phyloP scores from a whole-genome alignment of 2,329 filamentous ascomycete genomes.

The Chlorencoelia australis region DNA sequence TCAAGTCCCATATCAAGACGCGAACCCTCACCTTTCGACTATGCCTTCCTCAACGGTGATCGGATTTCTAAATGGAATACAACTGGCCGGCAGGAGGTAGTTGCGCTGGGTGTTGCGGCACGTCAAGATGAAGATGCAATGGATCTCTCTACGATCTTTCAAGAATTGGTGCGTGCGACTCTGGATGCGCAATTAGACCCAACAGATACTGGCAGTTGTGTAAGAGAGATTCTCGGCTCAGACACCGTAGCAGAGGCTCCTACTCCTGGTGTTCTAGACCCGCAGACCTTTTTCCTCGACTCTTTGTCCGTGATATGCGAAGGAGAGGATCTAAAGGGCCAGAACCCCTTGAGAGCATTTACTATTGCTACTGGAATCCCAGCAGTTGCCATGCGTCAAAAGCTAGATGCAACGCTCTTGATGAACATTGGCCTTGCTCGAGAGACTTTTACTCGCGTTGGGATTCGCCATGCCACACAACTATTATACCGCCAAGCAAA shows the following conservation, averaged over 20 bases:
- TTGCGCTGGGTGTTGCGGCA: constrained; percentile 54
- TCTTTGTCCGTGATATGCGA: constrained; percentile 72
- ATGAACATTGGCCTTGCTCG: constrained; percentile 71
- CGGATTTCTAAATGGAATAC: constrained; percentile 57
- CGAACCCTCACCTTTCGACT: constrained; percentile 44
- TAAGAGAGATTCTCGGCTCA: constrained; percentile 63
- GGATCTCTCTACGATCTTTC: constrained; percentile 62
- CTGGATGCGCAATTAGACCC: constrained; percentile 59
- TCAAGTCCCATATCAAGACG: constrained; percentile 24
- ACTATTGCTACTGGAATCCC: constrained; percentile 65
- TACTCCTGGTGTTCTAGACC: constrained; percentile 45
- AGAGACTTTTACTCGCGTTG: constrained; percentile 72
- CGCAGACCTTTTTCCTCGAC: constrained; percentile 69
- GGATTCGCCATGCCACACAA: constrained; percentile 85
- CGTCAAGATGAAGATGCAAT: constrained; percentile 57
- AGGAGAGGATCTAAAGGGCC: constrained; percentile 35
- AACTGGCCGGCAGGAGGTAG: constrained; percentile 54
- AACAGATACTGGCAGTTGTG: constrained; percentile 56
- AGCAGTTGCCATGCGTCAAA: constrained; percentile 61
- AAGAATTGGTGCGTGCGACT: constrained; percentile 73
- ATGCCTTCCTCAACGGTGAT: constrained; percentile 65
- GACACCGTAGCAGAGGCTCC: constrained; percentile 39
- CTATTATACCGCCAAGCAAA: constrained; percentile 91
- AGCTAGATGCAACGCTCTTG: constrained; percentile 71
- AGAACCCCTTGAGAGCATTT: constrained; percentile 51